Evolutionary conservation across 2,329 filamentous ascomycete genomes (phyloP).

Genomic region (Colletotrichum sp.): DNA sequence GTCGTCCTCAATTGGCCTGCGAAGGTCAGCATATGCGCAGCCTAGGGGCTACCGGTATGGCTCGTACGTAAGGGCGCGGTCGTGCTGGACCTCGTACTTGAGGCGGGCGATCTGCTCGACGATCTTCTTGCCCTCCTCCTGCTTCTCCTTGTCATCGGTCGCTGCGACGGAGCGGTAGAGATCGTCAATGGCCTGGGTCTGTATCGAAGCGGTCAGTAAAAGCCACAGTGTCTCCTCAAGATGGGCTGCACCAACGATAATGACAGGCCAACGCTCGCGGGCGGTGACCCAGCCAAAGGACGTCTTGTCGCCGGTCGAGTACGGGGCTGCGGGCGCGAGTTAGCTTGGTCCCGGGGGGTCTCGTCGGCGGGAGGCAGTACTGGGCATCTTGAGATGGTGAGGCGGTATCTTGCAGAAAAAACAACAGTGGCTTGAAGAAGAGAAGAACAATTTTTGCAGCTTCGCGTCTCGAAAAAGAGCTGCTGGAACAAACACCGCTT

Average conservation of each 20-base stretch:
- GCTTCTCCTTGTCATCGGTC: conserved; percentile 65
- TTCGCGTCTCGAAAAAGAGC: background rate
- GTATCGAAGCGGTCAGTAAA: conserved; percentile 23
- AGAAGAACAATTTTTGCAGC: background rate
- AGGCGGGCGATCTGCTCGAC: conserved; percentile 78
- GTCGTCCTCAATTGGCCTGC: conserved; percentile 77
- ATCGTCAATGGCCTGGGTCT: conserved; percentile 95
- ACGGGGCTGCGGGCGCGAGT: conserved; percentile 63
- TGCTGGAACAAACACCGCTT: background rate
- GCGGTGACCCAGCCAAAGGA: conserved; percentile 91
- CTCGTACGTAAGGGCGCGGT: conserved; percentile 75
- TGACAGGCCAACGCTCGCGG: conserved; percentile 89
- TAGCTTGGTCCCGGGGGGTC: background rate
- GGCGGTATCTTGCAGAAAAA: background rate
- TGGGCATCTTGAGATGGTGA: conserved; percentile 9
- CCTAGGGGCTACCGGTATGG: background rate
- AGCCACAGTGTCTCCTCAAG: background rate
- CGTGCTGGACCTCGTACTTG: conserved; percentile 95
- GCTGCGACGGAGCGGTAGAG: conserved; percentile 76
- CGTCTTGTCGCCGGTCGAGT: conserved; percentile 78
- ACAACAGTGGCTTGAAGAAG: background rate
- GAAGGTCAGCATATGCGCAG: conserved; percentile 2
- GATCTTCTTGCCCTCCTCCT: conserved; percentile 84
- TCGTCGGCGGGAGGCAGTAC: background rate
- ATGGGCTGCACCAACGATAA: conserved; percentile 66